phyloP scores from a whole-genome alignment of 345 rosid genomes.

The Cardamine chenopodiifolia region DNA sequence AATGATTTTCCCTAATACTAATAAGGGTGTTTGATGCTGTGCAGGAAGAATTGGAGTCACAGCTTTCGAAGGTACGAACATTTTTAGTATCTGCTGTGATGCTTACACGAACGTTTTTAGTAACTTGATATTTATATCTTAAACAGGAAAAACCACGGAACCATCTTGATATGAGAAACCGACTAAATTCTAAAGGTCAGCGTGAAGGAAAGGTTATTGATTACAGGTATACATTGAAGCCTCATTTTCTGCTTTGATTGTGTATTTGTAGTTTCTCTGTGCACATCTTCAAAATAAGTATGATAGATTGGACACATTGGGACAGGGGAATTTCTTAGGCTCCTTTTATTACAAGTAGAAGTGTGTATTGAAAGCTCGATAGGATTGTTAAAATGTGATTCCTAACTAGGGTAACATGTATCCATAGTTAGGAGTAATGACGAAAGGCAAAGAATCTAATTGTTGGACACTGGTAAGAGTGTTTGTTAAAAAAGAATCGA shows the following conservation, averaged over 20 bases:
- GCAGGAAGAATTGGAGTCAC: constrained; percentile 84
- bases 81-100: background rate
- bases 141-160: constrained; percentile 84
- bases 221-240: constrained; percentile 57
- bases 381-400: background rate
- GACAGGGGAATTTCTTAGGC: background rate
- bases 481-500: background rate
- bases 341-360: background rate
- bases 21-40: constrained; percentile 27
- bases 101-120: background rate
- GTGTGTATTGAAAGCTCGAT: background rate
- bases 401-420: background rate
- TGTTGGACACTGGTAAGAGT: background rate
- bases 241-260: constrained; percentile 1
- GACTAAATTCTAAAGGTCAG: constrained; percentile 86
- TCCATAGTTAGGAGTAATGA: constrained; percentile 9
- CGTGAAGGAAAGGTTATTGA: constrained; percentile 91
- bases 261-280: background rate
- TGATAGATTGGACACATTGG: background rate
- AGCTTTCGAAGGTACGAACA: constrained; percentile 67
- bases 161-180: constrained; percentile 94
- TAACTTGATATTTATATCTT: background rate
- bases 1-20: constrained; percentile 9
- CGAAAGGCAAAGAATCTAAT: background rate
- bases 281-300: background rate